A percentile compares a stretch with the other conserved stretches of the same genome.
Evolutionary conservation across 140 eudicot genomes (phyloP).

Genomic region (Erigeron philadelphicus): DNA sequence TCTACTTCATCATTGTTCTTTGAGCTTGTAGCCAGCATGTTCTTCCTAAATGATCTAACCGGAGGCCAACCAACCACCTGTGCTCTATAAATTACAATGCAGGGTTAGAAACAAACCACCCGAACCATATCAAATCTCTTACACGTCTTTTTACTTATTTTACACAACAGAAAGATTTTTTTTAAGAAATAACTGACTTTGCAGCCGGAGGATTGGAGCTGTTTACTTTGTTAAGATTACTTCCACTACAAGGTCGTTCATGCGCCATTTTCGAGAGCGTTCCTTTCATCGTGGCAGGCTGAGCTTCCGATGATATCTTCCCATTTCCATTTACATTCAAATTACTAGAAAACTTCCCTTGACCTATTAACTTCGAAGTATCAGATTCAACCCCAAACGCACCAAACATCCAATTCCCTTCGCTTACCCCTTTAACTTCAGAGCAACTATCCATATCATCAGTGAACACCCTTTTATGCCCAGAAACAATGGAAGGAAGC

Average conservation of each 20-base stretch:
- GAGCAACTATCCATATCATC: constrained; percentile 54
- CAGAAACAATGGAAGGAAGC: constrained; percentile 50
- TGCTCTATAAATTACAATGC: constrained; percentile 40
- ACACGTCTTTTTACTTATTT: neutral
- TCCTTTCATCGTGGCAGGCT: constrained; percentile 9
- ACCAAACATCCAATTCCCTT: constrained; percentile 21
- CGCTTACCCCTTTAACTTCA: constrained; percentile 30
- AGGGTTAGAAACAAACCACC: constrained; percentile 6
- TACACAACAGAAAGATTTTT: no score
- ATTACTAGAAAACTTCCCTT: constrained; percentile 22
- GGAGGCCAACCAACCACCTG: constrained; percentile 98
- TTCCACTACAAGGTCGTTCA: constrained; percentile 19
- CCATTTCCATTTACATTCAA: constrained; percentile 17
- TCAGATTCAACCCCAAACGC: constrained; percentile 23
- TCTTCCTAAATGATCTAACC: constrained; percentile 72
- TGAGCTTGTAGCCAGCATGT: constrained; percentile 54
- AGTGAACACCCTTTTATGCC: constrained; percentile 66
- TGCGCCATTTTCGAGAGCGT: constrained; percentile 19
- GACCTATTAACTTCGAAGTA: constrained; percentile 12
- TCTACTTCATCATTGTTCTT: constrained; percentile 61
- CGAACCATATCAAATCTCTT: neutral
- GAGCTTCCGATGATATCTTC: constrained; percentile 16
- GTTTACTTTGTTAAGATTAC: constrained; percentile 26
- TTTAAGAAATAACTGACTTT: constrained; percentile 41
- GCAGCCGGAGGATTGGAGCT: constrained; percentile 50